Evolutionary conservation across 768 basidiomycete genomes (phyloP).

Genomic region (Podaxis rugospora): DNA sequence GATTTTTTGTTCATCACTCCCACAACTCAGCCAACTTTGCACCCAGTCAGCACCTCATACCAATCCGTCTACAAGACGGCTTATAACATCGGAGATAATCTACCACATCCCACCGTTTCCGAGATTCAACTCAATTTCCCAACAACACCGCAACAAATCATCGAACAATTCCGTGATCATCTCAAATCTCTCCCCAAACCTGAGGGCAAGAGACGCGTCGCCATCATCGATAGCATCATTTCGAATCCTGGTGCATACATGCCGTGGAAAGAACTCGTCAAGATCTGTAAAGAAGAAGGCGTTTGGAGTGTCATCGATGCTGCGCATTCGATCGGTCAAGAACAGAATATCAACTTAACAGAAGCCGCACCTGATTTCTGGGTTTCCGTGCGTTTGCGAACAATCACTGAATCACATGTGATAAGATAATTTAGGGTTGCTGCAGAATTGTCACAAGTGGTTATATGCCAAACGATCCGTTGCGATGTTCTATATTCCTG

Average conservation of each 20-base stretch:
- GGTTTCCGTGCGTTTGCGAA: conserved; percentile 47
- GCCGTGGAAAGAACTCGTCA: conserved; percentile 71
- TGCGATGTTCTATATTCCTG: conserved; percentile 73
- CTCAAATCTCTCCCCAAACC: conserved; percentile 23
- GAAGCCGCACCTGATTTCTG: conserved; percentile 65
- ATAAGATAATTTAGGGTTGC: neutral
- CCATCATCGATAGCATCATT: conserved; percentile 59
- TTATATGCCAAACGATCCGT: conserved; percentile 63
- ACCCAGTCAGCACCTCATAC: conserved; percentile 42
- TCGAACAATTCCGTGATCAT: conserved; percentile 41
- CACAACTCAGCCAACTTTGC: neutral
- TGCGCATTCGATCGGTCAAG: conserved; percentile 76
- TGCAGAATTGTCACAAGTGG: conserved; percentile 86
- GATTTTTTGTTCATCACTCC: conserved; percentile 10
- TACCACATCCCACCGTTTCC: conserved; percentile 48
- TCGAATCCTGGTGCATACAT: conserved; percentile 56
- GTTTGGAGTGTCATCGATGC: conserved; percentile 67
- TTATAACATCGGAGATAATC: conserved; percentile 48
- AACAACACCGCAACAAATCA: conserved; percentile 48
- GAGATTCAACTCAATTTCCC: conserved; percentile 53
- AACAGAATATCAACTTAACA: conserved; percentile 54
- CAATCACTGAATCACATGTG: neutral
- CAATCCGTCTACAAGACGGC: conserved; percentile 46
- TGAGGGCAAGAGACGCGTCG: conserved; percentile 47
- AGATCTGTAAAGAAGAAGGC: conserved; percentile 58